phyloP scores from a whole-genome alignment of 2,329 filamentous ascomycete genomes.

The Coniochaeta sp. region DNA sequence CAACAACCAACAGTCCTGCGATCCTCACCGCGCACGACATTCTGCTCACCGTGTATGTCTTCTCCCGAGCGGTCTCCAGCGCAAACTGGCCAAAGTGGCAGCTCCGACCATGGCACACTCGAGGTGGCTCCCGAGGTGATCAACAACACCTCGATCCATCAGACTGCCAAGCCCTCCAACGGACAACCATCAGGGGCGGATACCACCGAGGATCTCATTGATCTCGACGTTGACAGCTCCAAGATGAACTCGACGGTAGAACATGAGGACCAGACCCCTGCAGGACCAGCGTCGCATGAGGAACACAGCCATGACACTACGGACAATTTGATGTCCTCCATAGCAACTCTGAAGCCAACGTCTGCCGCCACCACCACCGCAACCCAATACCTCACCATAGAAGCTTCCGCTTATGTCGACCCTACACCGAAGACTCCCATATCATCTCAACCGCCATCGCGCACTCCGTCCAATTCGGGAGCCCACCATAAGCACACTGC shows the following conservation, averaged over 20 bases:
- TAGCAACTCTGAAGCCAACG: slow-evolving; percentile 40
- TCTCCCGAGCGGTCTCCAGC: slow-evolving; percentile 12
- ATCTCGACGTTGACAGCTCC: background rate
- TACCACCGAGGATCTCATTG: slow-evolving; percentile 1
- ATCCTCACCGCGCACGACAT: background rate
- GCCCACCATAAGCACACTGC: slow-evolving; percentile 17
- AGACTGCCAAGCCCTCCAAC: background rate
- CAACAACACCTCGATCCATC: background rate
- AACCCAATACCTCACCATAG: slow-evolving; percentile 38
- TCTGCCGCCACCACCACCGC: slow-evolving; percentile 27
- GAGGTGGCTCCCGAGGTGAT: slow-evolving; percentile 7
- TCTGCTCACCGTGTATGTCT: slow-evolving; percentile 15
- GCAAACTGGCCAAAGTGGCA: slow-evolving; percentile 11
- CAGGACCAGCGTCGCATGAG: background rate
- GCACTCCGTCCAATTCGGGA: slow-evolving; percentile 42
- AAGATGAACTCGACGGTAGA: background rate
- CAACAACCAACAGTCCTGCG: background rate
- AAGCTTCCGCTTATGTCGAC: slow-evolving; percentile 43
- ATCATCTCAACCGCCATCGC: slow-evolving; percentile 47
- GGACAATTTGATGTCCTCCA: slow-evolving; percentile 35
- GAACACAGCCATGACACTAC: slow-evolving; percentile 7
- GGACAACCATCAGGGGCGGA: background rate
- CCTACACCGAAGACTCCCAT: slow-evolving; percentile 50
- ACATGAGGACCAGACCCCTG: background rate
- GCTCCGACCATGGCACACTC: slow-evolving; percentile 6